Percentiles rank a stretch among this genome's conserved stretches.
These are phyloP conservation scores for Salicornia ramosissima DNA, from an alignment of 148 eudicot species.

Conservation along the genomic window DNA sequence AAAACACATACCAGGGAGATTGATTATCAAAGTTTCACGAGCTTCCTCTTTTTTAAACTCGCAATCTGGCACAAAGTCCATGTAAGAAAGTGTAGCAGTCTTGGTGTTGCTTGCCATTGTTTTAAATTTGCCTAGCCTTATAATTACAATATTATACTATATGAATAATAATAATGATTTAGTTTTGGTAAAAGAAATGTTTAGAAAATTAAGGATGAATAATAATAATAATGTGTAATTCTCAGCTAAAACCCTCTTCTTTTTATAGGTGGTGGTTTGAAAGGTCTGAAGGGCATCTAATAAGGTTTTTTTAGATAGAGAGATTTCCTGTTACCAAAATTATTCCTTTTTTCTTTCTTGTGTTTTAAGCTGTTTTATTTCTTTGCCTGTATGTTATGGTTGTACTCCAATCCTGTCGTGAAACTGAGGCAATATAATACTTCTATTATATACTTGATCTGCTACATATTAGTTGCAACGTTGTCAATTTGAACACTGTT, in stretches of 20 bases:
- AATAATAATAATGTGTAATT: too few relatives aligned
- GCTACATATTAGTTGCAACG: too few relatives aligned
- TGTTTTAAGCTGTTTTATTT: slow-evolving; percentile 3
- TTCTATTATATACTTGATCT: too few relatives aligned
- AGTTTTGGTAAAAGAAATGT: not conserved
- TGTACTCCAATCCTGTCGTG: not conserved
- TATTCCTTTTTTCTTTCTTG: slow-evolving; percentile 17
- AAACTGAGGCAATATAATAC: not conserved
- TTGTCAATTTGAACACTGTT: too few relatives aligned
- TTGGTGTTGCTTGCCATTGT: slow-evolving; percentile 18
- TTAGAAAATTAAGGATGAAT: too few relatives aligned
- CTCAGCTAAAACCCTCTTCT: not conserved
- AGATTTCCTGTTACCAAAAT: slow-evolving; percentile 1
- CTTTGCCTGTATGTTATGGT: not conserved
- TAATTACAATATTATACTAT: not conserved
- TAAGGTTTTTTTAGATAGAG: not conserved
- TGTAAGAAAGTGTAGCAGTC: slow-evolving; percentile 15
- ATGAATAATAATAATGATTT: not conserved
- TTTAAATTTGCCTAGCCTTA: not conserved
- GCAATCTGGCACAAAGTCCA: slow-evolving; percentile 29
- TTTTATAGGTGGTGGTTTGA: not conserved
- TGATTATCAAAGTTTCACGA: slow-evolving; percentile 24
- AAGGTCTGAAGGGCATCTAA: not conserved
- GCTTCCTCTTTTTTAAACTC: slow-evolving; percentile 28
- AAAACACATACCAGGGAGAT: slow-evolving; percentile 36